phyloP scores from a whole-genome alignment of 225 moss, liverwort and hornwort genomes.

The Asterella californica region DNA sequence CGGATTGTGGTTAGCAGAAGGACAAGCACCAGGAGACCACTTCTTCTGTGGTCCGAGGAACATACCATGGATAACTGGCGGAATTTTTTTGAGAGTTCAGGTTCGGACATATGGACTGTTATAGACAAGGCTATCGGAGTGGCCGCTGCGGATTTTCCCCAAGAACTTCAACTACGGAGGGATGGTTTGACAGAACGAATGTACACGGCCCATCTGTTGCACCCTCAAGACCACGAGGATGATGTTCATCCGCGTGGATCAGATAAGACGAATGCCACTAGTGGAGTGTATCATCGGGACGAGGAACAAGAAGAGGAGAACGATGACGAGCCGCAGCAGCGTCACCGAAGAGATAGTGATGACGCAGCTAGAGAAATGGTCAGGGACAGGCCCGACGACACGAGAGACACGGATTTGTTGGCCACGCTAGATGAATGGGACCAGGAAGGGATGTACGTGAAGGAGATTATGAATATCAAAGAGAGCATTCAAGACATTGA shows the following conservation, averaged over 20 bases:
- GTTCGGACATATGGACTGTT: constrained; percentile 35
- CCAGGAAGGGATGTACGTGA: constrained; percentile 58
- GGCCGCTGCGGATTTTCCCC: constrained; percentile 65
- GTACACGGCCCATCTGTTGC: constrained; percentile 49
- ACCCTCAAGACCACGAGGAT: constrained; percentile 3
- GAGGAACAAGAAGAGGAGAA: constrained; percentile 45
- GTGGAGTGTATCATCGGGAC: constrained; percentile 44
- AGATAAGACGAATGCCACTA: constrained; percentile 36
- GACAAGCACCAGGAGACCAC: neutral
- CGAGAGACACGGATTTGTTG: constrained; percentile 59
- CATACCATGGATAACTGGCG: constrained; percentile 35
- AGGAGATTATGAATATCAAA: constrained; percentile 61
- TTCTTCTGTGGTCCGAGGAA: neutral
- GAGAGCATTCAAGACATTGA: constrained; percentile 51
- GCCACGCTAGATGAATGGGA: constrained; percentile 75
- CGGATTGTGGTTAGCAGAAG: neutral
- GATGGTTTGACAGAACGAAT: constrained; percentile 76
- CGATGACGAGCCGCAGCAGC: constrained; percentile 20
- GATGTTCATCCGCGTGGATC: constrained; percentile 19
- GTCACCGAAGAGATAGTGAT: constrained; percentile 1
- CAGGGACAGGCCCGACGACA: constrained; percentile 40
- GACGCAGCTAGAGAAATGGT: constrained; percentile 9
- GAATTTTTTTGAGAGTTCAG: constrained; percentile 14
- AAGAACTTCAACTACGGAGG: constrained; percentile 64
- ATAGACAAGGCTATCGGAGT: constrained; percentile 61